Evolutionary conservation across 2,329 filamentous ascomycete genomes (phyloP).

Genomic region (Claviceps quebecensis): DNA sequence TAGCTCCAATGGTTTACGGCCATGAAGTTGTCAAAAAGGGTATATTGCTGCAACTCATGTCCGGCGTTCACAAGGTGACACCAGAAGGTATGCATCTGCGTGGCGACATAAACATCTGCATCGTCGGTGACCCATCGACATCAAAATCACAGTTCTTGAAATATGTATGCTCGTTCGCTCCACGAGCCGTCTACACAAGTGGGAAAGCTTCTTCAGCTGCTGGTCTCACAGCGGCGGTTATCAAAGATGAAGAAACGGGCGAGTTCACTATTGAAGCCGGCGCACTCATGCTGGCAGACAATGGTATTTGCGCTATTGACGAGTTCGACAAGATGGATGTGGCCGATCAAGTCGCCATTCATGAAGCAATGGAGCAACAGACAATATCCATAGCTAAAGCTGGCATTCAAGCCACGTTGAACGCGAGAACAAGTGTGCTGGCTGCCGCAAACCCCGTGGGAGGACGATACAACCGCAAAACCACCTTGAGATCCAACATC

Average conservation of each 20-base stretch:
- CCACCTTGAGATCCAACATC: slow-evolving; percentile 83
- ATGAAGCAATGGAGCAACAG: slow-evolving; percentile 99
- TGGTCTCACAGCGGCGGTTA: slow-evolving; percentile 89
- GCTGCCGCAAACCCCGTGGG: slow-evolving; percentile 93
- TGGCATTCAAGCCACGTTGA: slow-evolving; percentile 93
- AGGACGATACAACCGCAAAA: slow-evolving; percentile 94
- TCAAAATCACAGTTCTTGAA: slow-evolving; percentile 98
- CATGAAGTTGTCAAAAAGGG: slow-evolving; percentile 98
- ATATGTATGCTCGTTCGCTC: slow-evolving; percentile 94
- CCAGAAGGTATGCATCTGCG: slow-evolving; percentile 89
- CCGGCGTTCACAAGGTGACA: slow-evolving; percentile 86
- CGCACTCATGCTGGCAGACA: slow-evolving; percentile 92
- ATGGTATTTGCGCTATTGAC: slow-evolving; percentile 95
- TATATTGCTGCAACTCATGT: slow-evolving; percentile 82
- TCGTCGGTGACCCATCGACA: slow-evolving; percentile 92
- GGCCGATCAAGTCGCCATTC: slow-evolving; percentile 90
- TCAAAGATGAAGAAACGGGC: slow-evolving; percentile 96
- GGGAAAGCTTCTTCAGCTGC: slow-evolving; percentile 95
- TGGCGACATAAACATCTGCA: slow-evolving; percentile 97
- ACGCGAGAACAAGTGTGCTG: slow-evolving; percentile 87
- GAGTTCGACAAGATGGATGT: slow-evolving; percentile 99
- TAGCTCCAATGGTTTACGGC: slow-evolving; percentile 94
- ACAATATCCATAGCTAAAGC: slow-evolving; percentile 98
- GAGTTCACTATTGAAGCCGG: slow-evolving; percentile 98
- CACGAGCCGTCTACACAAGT: slow-evolving; percentile 90